These are phyloP conservation scores for Xylaria hypoxylon DNA, from an alignment of 2,329 filamentous ascomycete species.

Conservation along the genomic window DNA sequence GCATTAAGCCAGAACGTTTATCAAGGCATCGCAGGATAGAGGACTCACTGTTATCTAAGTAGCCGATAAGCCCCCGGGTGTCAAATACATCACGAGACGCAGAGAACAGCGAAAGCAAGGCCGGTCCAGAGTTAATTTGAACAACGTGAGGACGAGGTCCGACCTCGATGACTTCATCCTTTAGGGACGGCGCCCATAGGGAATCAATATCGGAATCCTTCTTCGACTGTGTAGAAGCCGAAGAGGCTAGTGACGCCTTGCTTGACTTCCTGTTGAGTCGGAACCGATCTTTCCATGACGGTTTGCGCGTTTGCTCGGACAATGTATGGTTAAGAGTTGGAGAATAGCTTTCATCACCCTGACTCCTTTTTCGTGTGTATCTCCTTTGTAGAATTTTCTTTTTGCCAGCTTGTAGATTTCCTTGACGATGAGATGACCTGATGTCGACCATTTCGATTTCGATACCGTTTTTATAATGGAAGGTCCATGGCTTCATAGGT, in stretches of 20 bases:
- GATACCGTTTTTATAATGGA: constrained; percentile 44
- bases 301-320: constrained; percentile 24
- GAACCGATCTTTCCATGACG: constrained; percentile 35
- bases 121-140: constrained; percentile 39
- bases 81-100: constrained; percentile 39
- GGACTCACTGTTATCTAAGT: constrained; percentile 37
- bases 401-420: constrained; percentile 40
- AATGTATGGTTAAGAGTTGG: constrained; percentile 12
- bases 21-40: background rate
- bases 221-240: constrained; percentile 59
- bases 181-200: constrained; percentile 28
- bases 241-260: constrained; percentile 58
- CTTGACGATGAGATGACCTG: constrained; percentile 41
- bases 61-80: constrained; percentile 36
- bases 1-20: constrained; percentile 2
- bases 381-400: constrained; percentile 37
- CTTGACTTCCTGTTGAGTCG: constrained; percentile 31
- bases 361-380: constrained; percentile 20
- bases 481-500: constrained; percentile 38
- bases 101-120: constrained; percentile 37
- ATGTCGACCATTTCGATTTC: constrained; percentile 43
- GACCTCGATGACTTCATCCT: constrained; percentile 32
- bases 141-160: constrained; percentile 40
- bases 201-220: constrained; percentile 45
- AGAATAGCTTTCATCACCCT: constrained; percentile 17